Base-by-base conservation (phyloP, 2,329 filamentous ascomycete genomes). In the Falciphora oryzae region DNA sequence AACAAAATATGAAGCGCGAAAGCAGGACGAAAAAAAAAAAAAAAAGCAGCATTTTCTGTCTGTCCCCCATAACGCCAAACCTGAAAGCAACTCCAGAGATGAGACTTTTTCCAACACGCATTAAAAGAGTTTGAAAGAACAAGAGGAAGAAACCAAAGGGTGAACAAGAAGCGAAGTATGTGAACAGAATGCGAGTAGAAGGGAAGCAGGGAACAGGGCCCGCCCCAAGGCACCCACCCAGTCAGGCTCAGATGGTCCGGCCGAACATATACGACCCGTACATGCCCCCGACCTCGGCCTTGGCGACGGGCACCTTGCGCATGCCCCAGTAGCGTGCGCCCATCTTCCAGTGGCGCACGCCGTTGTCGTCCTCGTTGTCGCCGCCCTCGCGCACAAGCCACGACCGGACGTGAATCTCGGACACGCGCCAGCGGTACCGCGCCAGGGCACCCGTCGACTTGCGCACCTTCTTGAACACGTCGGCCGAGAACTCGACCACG, bases 231-330 rank as follows among this genome's bases (percentile, higher is more conserved):
- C 11, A 38, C 3, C 4, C n/a, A 11, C 32, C 3, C 44, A 3
- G 6, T 18, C 44, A n/a, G 44, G 44, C 64, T 79, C 75, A 87
- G 65, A 87, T 74, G 72, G 83, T 82, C 69, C 83, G 78, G 71
- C 83, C 83, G 76, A 87, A 87, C 85, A 87, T 87, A 71, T 84
- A 87, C 29, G 80, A 84, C 28, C 95, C 95, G 73, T 98, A 97
- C 73, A 96, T 96, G 67, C 92, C 92, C 71, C 97, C 95, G 31
- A 98, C 90, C 75, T 98, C 94, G 63, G 93, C 92, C 72, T 88
- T 86, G 31, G 91, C 92, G 69, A 98, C 89, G n/a, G 94, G 96
- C 57, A 98, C 84, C 79, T 98, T 95, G 67, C 90, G 84, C 87
- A 93, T 93, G 53, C 91, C 91, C 91, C 91, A 94, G 78, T 87